Evolutionary conservation across 2,329 filamentous ascomycete species (phyloP).

Genomic region (Diaporthe citri): DNA sequence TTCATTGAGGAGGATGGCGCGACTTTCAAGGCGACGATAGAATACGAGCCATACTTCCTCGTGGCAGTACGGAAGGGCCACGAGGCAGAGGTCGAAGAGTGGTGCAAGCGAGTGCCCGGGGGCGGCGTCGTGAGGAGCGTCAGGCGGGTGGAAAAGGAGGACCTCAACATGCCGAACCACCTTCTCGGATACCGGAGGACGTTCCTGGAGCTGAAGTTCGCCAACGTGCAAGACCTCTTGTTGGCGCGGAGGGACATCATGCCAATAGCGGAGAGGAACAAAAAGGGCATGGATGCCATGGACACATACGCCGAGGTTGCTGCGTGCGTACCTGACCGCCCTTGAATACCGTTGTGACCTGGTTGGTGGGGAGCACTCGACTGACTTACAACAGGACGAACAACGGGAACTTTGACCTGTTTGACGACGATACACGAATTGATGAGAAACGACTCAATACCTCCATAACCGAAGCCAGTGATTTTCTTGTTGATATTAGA

Average conservation of each 20-base stretch:
- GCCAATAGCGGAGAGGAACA: slow-evolving; percentile 96
- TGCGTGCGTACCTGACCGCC: slow-evolving; percentile 64
- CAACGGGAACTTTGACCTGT: slow-evolving; percentile 88
- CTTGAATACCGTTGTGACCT: slow-evolving; percentile 16
- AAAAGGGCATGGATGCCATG: slow-evolving; percentile 95
- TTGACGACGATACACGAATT: slow-evolving; percentile 87
- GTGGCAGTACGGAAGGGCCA: slow-evolving; percentile 89
- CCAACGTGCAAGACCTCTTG: slow-evolving; percentile 88
- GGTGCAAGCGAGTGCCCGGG: slow-evolving; percentile 81
- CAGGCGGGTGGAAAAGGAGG: slow-evolving; percentile 87
- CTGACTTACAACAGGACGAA: slow-evolving; percentile 65
- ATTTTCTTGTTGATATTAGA: slow-evolving; percentile 98
- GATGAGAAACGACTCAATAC: slow-evolving; percentile 83
- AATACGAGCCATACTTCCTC: slow-evolving; percentile 97
- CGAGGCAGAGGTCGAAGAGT: slow-evolving; percentile 96
- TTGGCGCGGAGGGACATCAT: slow-evolving; percentile 86
- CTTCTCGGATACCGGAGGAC: slow-evolving; percentile 89
- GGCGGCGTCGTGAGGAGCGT: slow-evolving; percentile 87
- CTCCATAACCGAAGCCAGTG: slow-evolving; percentile 87
- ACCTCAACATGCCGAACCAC: slow-evolving; percentile 95
- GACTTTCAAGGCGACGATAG: slow-evolving; percentile 95
- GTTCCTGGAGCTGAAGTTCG: slow-evolving; percentile 88
- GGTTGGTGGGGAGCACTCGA: slow-evolving; percentile 35
- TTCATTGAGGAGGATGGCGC: slow-evolving; percentile 91
- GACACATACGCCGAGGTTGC: slow-evolving; percentile 98